phyloP scores from a whole-genome alignment of 805 yeast species.

The Brettanomyces sp. region DNA sequence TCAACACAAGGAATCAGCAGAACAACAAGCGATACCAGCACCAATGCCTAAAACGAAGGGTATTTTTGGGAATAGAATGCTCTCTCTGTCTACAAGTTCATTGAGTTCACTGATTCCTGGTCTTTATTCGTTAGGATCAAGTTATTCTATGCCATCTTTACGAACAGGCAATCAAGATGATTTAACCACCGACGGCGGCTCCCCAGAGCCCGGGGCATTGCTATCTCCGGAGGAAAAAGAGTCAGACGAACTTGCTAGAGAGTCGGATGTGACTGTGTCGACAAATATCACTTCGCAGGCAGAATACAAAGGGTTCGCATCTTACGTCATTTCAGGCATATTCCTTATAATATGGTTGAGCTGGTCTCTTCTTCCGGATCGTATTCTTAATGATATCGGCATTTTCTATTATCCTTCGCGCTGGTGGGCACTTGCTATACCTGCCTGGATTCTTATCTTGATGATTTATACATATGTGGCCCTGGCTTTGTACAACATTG shows the following conservation, averaged over 20 bases:
- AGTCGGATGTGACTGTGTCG: conserved; percentile 56
- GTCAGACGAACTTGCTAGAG: conserved; percentile 51
- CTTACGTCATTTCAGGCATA: conserved; percentile 58
- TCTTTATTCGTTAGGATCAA: conserved; percentile 18
- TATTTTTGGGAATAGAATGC: conserved; percentile 3
- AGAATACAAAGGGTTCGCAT: conserved; percentile 84
- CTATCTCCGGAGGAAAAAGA: conserved; percentile 6
- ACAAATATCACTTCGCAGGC: conserved; percentile 46
- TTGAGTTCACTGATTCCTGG: conserved; percentile 23
- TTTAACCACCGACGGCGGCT: conserved; percentile 5
- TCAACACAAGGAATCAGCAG: too few relatives aligned
- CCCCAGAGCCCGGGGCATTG: background rate
- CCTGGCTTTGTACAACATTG: conserved; percentile 66
- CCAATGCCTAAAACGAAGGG: background rate
- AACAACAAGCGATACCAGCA: too few relatives aligned
- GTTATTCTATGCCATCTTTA: conserved; percentile 14
- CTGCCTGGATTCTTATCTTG: conserved; percentile 57
- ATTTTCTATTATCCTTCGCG: conserved; percentile 76
- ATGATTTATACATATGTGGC: conserved; percentile 70
- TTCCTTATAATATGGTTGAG: conserved; percentile 46
- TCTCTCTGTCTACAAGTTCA: conserved; percentile 25
- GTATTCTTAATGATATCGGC: conserved; percentile 40
- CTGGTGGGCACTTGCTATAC: conserved; percentile 84
- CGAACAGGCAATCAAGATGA: conserved; percentile 6
- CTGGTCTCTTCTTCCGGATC: conserved; percentile 72